These are phyloP conservation scores for Nitzschia sp. DNA, from an alignment of 108 stramenopile species.

Conservation along the genomic window DNA sequence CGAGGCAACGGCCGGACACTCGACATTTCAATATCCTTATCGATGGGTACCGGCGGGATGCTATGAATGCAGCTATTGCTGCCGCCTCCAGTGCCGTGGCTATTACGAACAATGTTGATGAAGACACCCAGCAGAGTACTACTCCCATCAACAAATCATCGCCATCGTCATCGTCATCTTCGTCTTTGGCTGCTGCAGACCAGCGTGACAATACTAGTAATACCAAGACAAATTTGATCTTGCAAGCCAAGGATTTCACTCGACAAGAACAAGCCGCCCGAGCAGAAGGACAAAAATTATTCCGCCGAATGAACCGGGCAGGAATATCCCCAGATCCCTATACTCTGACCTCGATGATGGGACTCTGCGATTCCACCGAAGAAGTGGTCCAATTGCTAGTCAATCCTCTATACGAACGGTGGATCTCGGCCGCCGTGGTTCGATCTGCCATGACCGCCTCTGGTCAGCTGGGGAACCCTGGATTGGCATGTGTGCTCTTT, in stretches of 20 bases:
- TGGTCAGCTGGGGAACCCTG: slow-evolving; percentile 60
- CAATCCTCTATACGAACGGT: slow-evolving; percentile 20
- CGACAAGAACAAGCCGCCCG: neutral
- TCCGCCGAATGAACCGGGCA: slow-evolving; percentile 40
- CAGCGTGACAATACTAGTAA: neutral
- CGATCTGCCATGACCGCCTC: slow-evolving; percentile 60
- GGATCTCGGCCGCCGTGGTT: slow-evolving; percentile 44
- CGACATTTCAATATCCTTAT: slow-evolving; percentile 77
- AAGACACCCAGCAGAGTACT: neutral
- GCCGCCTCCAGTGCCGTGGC: neutral
- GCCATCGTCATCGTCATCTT: too few relatives aligned
- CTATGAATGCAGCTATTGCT: neutral
- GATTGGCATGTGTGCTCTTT: slow-evolving; percentile 68
- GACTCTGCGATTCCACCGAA: slow-evolving; percentile 38
- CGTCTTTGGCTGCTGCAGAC: neutral
- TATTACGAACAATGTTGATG: neutral
- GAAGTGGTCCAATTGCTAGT: slow-evolving; percentile 47
- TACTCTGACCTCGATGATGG: slow-evolving; percentile 67
- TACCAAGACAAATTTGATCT: neutral
- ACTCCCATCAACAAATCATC: too few relatives aligned
- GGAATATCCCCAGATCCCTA: slow-evolving; percentile 53
- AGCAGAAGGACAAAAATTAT: slow-evolving; percentile 46
- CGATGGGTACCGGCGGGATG: slow-evolving; percentile 49
- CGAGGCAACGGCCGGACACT: slow-evolving; percentile 45
- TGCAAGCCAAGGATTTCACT: neutral